Evolutionary conservation across 176 grass and related monocot species (phyloP).

Genomic region (Eleusine indica): DNA sequence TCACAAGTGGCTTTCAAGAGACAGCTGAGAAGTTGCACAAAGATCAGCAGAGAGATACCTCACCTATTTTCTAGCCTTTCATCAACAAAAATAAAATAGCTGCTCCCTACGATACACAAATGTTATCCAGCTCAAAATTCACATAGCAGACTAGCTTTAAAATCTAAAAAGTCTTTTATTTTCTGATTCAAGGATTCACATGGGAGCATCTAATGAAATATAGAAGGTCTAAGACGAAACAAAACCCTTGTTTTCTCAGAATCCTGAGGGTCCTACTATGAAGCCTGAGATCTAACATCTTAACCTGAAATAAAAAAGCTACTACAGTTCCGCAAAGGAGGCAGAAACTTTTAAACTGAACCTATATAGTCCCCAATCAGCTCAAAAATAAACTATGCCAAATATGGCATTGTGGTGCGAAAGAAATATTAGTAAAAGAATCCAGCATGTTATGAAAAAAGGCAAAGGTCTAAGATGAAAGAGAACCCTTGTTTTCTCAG

Average conservation of each 20-base stretch:
- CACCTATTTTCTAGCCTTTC: background rate
- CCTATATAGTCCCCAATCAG: background rate
- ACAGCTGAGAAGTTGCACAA: background rate
- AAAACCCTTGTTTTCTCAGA: background rate
- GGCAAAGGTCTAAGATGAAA: background rate
- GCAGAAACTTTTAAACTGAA: background rate
- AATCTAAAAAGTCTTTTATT: background rate
- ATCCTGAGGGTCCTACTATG: background rate
- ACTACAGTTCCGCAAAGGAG: background rate
- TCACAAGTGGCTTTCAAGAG: background rate
- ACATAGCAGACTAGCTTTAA: background rate
- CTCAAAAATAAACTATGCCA: slow-evolving; percentile 3
- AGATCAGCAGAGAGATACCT: background rate
- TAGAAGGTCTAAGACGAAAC: background rate
- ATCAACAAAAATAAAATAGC: background rate
- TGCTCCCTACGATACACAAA: background rate
- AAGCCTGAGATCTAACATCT: background rate
- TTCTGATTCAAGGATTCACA: background rate
- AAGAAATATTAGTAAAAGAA: background rate
- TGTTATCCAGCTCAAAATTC: background rate
- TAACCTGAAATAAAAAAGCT: slow-evolving; percentile 4
- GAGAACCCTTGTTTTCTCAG: background rate
- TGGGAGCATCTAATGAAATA: slow-evolving; percentile 9
- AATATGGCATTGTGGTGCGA: background rate
- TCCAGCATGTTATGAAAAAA: background rate